Evolutionary conservation across 352 stramenopile genomes (phyloP), one percentile per base, ranked within the genome.

Genomic region (Globisporangium megalacanthum): DNA sequence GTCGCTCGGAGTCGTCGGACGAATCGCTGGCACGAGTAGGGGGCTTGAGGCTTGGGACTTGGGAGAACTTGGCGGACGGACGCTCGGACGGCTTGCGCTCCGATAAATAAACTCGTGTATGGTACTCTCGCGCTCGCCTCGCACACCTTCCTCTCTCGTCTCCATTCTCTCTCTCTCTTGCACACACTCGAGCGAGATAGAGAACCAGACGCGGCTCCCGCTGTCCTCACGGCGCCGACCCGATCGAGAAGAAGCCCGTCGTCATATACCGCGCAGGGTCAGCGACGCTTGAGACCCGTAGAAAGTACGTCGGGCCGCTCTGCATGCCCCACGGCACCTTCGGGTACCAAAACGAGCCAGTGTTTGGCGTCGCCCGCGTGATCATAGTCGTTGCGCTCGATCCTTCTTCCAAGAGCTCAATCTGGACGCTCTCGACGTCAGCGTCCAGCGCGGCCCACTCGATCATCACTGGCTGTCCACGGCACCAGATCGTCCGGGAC

Each of bases 261-360:
- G 78, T 88, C 52, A 79, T 77, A 53, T 67, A 89, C 7, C 79
- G 77, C 10, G 67, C 62, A 13, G 63, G 51, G 20, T 77, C 69
- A 9, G 66, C 64, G 0, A 62, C 62, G 41, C 70, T 71, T 44
- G 73, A 85, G 42, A 94, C 66, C 25, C 77, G 76, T 31, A 94
- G 56, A 56, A 92, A 89, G 73, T 92, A 94, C 49, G 83, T 85
- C 54, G 73, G 69, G 47, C 84, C 84, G 50, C 68, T 78, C 36
- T 81, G 72, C 77, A 94, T 90, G 45, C 84, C 84, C 84, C 84
- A 94, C n/a, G 82, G 84, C 47, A 94, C 84, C 50, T 81, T 83
- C 42, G 61, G 65, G 60, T 92, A 91, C 19, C 66, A 73, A 55
- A 89, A 94, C 7, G 65, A 73, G 44, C 84, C 84, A 17, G 69